Evolutionary conservation across 225 moss, liverwort and hornwort genomes (phyloP).

Genomic region (Thuidium tamariscinum): DNA sequence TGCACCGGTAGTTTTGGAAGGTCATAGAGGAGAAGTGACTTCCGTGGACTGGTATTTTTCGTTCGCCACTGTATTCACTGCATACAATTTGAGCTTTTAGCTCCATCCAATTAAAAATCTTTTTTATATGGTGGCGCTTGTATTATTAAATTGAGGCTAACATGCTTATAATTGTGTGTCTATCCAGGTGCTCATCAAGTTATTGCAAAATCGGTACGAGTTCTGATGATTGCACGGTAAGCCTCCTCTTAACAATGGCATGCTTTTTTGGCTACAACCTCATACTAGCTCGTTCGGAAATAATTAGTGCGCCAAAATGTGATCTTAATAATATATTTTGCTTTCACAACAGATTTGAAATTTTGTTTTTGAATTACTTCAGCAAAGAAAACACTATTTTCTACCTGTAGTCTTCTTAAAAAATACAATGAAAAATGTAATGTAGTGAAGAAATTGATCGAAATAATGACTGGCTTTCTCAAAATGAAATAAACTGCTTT

Average conservation of each 20-base stretch:
- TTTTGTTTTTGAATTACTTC: too few relatives aligned
- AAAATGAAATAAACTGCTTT: too few relatives aligned
- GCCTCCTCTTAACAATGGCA: neutral
- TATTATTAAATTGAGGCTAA: neutral
- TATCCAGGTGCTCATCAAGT: conserved; percentile 63
- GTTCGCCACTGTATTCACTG: neutral
- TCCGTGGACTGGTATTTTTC: conserved; percentile 65
- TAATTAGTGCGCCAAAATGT: too few relatives aligned
- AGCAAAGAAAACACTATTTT: too few relatives aligned
- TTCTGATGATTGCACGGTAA: conserved; percentile 84
- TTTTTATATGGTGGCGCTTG: neutral
- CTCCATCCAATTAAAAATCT: neutral
- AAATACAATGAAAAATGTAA: neutral
- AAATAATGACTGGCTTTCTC: neutral
- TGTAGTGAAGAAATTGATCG: too few relatives aligned
- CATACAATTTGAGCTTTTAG: neutral
- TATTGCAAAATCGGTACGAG: conserved; percentile 74
- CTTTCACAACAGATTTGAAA: too few relatives aligned
- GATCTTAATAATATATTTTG: neutral
- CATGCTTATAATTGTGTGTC: neutral
- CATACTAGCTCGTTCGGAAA: too few relatives aligned
- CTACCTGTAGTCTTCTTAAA: neutral
- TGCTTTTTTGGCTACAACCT: neutral
- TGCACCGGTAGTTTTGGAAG: conserved; percentile 47
- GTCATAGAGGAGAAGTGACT: conserved; percentile 73